Evolutionary conservation across 2,329 filamentous ascomycete genomes (phyloP), one percentile per base, ranked within the genome.

Genomic region (Botrytis hyacinthi): DNA sequence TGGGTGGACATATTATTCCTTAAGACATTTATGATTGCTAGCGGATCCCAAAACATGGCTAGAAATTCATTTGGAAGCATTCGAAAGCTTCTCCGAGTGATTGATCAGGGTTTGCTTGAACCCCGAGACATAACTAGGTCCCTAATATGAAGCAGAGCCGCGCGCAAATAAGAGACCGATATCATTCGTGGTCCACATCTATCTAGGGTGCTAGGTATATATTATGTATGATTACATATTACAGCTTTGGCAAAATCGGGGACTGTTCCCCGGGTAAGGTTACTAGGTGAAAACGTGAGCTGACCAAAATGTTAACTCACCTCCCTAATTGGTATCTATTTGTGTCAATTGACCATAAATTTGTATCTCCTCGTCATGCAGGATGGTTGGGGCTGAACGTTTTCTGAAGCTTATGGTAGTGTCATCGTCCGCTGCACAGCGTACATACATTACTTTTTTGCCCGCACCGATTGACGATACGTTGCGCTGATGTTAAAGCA

Each of bases 361-460:
- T 16, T 71, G 14, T 18, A 26, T 37, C 44, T 35, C 37, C 42
- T 66, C 61, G 7, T 29, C 20, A 66, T 66, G 37, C 70, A 67
- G 32, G 46, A 67, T 72, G 61, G 60, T 72, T 44, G 48, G 69
- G 26, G 14, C 9, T 51, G 69, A 42, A 16, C 26, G 29, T 40
- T 51, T 57, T 35, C 48, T 46, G 48, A 48, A 67, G 70, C 61
- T 72, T 67, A 67, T 59, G 70, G 48, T 67, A 44, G 48, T 42
- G 46, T 62, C 68, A 70, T 72, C 51, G 70, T 72, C 62, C 62
- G 61, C 48, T 59, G 48, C 70, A 66, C 14, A 40, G 46, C 37
- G 46, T 26, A 48, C 62, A 66, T 44, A 20, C n/a, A 35, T 62
- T 44, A 20, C 35, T 35, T 57, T 44, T n/a, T 40, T 66, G n/a